Percentiles rank a stretch among this genome's conserved stretches.
These are phyloP conservation scores for Sugiyamaella smithiae DNA, from an alignment of 805 yeast species.

Conservation along the genomic window DNA sequence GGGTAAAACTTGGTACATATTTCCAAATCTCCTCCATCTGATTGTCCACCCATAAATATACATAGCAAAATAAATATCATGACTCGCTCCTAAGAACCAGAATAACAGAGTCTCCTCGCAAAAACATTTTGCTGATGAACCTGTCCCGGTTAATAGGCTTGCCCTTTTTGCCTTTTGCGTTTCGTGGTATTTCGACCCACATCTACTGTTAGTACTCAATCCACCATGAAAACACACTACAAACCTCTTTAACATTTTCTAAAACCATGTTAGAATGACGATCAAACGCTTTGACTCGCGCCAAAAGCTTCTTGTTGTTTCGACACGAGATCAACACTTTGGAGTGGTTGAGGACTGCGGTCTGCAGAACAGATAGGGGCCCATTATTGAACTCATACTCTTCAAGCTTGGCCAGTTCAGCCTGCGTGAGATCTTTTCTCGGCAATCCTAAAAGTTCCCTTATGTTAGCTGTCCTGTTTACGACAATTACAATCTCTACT, in stretches of 20 bases:
- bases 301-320: slow-evolving; percentile 88
- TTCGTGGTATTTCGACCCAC: slow-evolving; percentile 64
- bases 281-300: slow-evolving; percentile 90
- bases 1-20: too few relatives aligned
- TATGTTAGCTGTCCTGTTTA: too few relatives aligned
- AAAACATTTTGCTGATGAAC: slow-evolving; percentile 82
- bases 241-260: slow-evolving; percentile 83
- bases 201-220: slow-evolving; percentile 27
- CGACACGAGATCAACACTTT: slow-evolving; percentile 86
- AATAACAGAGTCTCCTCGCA: slow-evolving; percentile 94
- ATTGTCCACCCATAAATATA: too few relatives aligned
- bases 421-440: slow-evolving; percentile 66
- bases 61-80: slow-evolving; percentile 12
- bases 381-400: slow-evolving; percentile 89
- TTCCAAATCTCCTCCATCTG: too few relatives aligned
- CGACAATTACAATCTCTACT: too few relatives aligned
- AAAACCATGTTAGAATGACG: slow-evolving; percentile 92
- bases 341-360: slow-evolving; percentile 68
- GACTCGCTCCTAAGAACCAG: slow-evolving; percentile 50
- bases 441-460: slow-evolving; percentile 24
- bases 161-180: slow-evolving; percentile 67
- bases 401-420: slow-evolving; percentile 76
- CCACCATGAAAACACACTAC: background rate
- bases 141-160: slow-evolving; percentile 67
- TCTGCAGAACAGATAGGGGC: slow-evolving; percentile 84